Base-by-base conservation (phyloP, 2,329 filamentous ascomycete genomes). In the Ceratocystis eucalypticola region DNA sequence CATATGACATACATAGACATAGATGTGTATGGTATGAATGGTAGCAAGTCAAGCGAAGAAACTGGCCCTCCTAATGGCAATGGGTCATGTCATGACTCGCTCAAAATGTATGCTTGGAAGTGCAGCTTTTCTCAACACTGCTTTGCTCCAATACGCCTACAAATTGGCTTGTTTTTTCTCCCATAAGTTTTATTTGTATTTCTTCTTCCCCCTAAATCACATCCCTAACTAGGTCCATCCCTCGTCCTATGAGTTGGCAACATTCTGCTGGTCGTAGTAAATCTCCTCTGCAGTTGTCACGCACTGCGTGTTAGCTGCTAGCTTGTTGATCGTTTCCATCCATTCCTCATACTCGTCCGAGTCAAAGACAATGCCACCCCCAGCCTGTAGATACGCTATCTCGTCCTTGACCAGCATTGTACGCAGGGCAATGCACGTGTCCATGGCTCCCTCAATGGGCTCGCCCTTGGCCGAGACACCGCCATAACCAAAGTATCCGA, bases 361-460 rank as follows among this genome's bases (percentile, higher is more conserved):
- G 76, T 97, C 94, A 73, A 93, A 96, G 55, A 96, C 92, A 72
- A 96, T 96, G 37, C 92, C 92, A 45, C 92, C 92, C 15, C 82
- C 84, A n/a, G 84, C 84, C 73, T 99, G 94, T 69, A 99, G 80
- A 77, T 96, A 97, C 2, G 91, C 93, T 67, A 94, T 82, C 0
- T 89, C 89, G 68, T 96, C 89, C 78, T 96, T 96, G 69, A 93
- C 83, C 72, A 96, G 77, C 94, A 99, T 99, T 5, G 94, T 99
- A 57, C 94, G 82, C 73, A 96, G 81, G 15, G 84, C 84, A 71
- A 87, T 87, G 72, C 84, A 87, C 7, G 89, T 95, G 72, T 96
- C 92, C 92, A 96, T 96, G 25, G 89, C 89, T 5, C 92, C 93
- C 72, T 95, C 88, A 10, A 81, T 79, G 66, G 84, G 79, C 63